These are phyloP conservation scores for Ogataea siamensis DNA, from an alignment of 805 yeast species.

Conservation along the genomic window DNA sequence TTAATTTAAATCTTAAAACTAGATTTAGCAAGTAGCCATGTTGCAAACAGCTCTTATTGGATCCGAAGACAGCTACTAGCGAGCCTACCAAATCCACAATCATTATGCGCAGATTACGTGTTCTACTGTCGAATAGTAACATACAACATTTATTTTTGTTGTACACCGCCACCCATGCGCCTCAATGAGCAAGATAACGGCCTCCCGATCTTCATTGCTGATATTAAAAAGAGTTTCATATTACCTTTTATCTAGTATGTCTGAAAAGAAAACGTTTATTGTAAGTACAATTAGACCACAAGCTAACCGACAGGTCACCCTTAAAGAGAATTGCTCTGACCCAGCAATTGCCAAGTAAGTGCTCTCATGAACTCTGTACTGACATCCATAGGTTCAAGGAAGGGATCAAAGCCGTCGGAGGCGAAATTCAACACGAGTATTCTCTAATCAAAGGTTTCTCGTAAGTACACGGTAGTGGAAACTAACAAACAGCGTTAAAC, in stretches of 20 bases:
- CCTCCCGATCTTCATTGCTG: conserved; percentile 6
- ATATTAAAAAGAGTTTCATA: conserved; percentile 1
- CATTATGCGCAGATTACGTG: too few species aligned
- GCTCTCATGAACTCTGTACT: neutral
- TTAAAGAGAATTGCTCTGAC: conserved; percentile 36
- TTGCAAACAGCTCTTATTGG: too few species aligned
- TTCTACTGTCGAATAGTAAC: too few species aligned
- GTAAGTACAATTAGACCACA: conserved; percentile 24
- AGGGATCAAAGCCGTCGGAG: conserved; percentile 52
- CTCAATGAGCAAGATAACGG: conserved; percentile 6
- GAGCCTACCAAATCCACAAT: too few species aligned
- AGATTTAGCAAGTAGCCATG: too few species aligned
- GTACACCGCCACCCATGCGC: conserved; percentile 5
- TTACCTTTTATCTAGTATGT: conserved; percentile 5
- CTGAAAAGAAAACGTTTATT: conserved; percentile 33
- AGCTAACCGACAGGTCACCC: conserved; percentile 33
- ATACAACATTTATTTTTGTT: conserved; percentile 3
- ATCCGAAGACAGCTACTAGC: too few species aligned
- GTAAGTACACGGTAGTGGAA: conserved; percentile 26
- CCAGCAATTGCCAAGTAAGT: conserved; percentile 33
- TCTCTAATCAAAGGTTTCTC: conserved; percentile 65
- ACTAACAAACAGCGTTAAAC: conserved; percentile 36
- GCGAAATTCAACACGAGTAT: conserved; percentile 59
- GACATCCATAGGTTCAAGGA: conserved; percentile 41
- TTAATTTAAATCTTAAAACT: too few species aligned